Evolutionary conservation across 805 yeast genomes (phyloP), one percentile per base, ranked within the genome.

Genomic region (Candida loeiensis): DNA sequence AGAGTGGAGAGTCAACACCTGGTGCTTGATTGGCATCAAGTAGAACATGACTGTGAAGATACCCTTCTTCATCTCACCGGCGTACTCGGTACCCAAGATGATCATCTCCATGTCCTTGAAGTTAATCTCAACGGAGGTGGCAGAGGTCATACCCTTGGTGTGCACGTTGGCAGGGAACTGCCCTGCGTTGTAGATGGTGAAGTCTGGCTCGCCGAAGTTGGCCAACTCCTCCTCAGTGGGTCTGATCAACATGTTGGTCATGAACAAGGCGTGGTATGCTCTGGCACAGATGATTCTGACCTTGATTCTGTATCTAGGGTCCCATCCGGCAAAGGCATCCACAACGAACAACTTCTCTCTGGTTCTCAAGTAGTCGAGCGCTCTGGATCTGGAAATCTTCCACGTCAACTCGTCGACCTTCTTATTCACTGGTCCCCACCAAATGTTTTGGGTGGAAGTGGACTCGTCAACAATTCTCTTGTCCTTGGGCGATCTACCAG

Each of bases 361-460:
- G 41, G 98, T 91, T 76, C 95, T 85, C 64, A 91, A 77, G 73
- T 90, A 91, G 69, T 91, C 99, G 51, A 90, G 78, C 38, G 99
- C 98, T 71, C 99, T 86, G 54, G 91, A 91, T 64, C 95, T 84
- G 64, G 95, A 86, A 56, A 91, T 89, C 55, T 80, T 79, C 98
- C 98, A 91, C 16, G 96, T 89, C 62, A 82, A 81, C 68, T 88
- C 95, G 45, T 87, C 84, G 54, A 91, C 90, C 69, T 91, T 86
- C 70, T 85, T 88, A 74, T 91, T 91, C 52, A 91, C 99, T 2
- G 98, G 98, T 18, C 99, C 99, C 99, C 99, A 91, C 99, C 99
- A 91, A 54, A 91, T 80, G 58, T 90, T 73, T 44, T 86, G 76
- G 45, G 76, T 68, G 28, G 96, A 88, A 37, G 93, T 76, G 54